Conservation (phyloP, 2,329 filamentous ascomycete species). For the Exophiala phaeomuriformis region DNA sequence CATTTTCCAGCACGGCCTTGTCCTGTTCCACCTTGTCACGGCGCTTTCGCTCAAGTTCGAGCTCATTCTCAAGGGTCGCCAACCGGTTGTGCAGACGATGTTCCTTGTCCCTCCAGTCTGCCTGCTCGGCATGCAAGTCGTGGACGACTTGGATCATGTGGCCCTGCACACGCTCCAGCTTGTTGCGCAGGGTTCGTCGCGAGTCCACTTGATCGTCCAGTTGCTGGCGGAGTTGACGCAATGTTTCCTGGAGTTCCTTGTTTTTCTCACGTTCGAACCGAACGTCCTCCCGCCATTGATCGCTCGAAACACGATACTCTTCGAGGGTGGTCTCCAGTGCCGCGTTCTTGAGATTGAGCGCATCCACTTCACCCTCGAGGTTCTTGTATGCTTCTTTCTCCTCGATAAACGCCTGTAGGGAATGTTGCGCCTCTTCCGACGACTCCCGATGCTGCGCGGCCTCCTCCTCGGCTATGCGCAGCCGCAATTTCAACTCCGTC, state of each 20-base stretch:
- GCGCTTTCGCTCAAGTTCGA: constrained; percentile 62
- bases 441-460: constrained; percentile 41
- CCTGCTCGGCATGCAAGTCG: constrained; percentile 76
- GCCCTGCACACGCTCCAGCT: constrained; percentile 76
- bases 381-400: constrained; percentile 60
- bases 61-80: constrained; percentile 48
- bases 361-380: constrained; percentile 46
- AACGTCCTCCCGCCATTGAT: constrained; percentile 22
- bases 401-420: constrained; percentile 57
- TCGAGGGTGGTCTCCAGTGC: constrained; percentile 55
- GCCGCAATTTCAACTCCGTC: constrained; percentile 62
- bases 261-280: constrained; percentile 51
- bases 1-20: constrained; percentile 54
- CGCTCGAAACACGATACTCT: constrained; percentile 48
- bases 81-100: constrained; percentile 50
- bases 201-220: constrained; percentile 79
- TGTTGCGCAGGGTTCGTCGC: constrained; percentile 73
- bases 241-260: constrained; percentile 51
- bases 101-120: constrained; percentile 63
- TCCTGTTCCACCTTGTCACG: constrained; percentile 54
- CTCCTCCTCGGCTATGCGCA: constrained; percentile 58
- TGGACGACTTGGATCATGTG: constrained; percentile 74
- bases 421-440: constrained; percentile 58
- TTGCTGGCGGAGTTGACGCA: constrained; percentile 56
- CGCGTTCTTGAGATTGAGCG: constrained; percentile 53